Evolutionary conservation across 371 early-diverging fungal genomes (phyloP).

Genomic region (Gilbertella persicaria): DNA sequence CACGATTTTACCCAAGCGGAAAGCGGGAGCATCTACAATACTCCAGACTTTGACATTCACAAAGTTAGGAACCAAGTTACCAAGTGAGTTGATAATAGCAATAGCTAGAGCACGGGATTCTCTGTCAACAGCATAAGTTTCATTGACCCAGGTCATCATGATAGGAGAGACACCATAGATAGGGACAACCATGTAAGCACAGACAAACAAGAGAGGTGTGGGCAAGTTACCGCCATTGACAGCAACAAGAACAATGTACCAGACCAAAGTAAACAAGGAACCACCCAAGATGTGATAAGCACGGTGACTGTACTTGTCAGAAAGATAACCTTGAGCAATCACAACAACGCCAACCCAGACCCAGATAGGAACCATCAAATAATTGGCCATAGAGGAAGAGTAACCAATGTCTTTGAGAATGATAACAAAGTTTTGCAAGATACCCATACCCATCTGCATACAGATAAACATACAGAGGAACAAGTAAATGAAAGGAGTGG

Average conservation of each 20-base stretch:
- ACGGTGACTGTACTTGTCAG: constrained; percentile 37
- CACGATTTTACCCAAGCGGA: constrained; percentile 39
- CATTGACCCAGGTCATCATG: constrained; percentile 48
- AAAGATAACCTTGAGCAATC: constrained; percentile 42
- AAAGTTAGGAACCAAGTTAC: constrained; percentile 43
- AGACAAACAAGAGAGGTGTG: constrained; percentile 29
- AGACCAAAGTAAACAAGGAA: constrained; percentile 34
- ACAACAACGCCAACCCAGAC: constrained; percentile 41
- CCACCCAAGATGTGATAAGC: constrained; percentile 44
- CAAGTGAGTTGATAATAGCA: constrained; percentile 40
- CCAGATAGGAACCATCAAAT: constrained; percentile 51
- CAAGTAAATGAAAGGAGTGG: constrained; percentile 42
- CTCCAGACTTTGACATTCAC: constrained; percentile 36
- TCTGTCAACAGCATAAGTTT: constrained; percentile 32
- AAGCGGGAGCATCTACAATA: constrained; percentile 28
- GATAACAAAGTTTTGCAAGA: constrained; percentile 43
- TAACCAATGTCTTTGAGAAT: constrained; percentile 39
- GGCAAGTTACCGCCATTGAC: constrained; percentile 44
- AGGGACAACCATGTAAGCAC: constrained; percentile 36
- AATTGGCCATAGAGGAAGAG: constrained; percentile 36
- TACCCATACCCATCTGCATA: constrained; percentile 52
- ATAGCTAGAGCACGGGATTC: constrained; percentile 41
- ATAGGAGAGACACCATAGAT: constrained; percentile 39
- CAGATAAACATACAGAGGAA: constrained; percentile 40
- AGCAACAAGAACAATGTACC: constrained; percentile 59